A percentile compares a stretch with the other conserved stretches of the same genome.
Conservation (phyloP, 2,329 filamentous ascomycete species). For the Venturia effusa region DNA sequence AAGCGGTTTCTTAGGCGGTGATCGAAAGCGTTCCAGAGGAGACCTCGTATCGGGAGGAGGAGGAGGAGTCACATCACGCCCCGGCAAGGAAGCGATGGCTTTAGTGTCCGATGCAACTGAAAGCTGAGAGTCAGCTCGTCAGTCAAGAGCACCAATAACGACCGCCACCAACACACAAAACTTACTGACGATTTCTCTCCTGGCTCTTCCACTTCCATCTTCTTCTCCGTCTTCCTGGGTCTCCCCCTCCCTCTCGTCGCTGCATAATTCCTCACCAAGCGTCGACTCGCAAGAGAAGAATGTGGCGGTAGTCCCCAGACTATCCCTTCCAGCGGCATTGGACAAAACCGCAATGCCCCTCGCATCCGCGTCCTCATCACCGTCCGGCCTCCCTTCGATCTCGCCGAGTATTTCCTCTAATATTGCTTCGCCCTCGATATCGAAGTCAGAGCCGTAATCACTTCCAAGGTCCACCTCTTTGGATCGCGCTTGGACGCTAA, state of each 20-base stretch:
- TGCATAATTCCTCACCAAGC: not conserved
- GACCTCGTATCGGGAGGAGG: not conserved
- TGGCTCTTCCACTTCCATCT: not conserved
- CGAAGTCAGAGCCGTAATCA: constrained; percentile 4
- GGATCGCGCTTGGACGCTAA: not conserved
- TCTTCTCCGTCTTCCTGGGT: not conserved
- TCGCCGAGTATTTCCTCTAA: not conserved
- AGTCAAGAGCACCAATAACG: not conserved
- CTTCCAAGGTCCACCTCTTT: not conserved
- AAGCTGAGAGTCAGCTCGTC: not conserved
- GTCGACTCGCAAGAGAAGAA: not conserved
- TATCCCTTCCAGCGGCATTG: not conserved
- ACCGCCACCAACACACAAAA: not conserved
- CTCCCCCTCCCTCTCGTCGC: not conserved
- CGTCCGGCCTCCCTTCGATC: not conserved
- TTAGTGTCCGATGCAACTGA: not conserved
- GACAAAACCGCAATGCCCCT: not conserved
- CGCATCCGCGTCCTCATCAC: not conserved
- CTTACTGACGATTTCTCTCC: not conserved
- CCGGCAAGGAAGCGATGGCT: not conserved
- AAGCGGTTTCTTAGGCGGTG: constrained; percentile 29
- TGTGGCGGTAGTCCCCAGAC: not conserved
- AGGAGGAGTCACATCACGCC: not conserved
- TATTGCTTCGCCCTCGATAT: constrained; percentile 1
- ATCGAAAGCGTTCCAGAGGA: constrained; percentile 5